Conservation (phyloP, 371 early-diverging fungal species). For the Smittium mucronatum region DNA sequence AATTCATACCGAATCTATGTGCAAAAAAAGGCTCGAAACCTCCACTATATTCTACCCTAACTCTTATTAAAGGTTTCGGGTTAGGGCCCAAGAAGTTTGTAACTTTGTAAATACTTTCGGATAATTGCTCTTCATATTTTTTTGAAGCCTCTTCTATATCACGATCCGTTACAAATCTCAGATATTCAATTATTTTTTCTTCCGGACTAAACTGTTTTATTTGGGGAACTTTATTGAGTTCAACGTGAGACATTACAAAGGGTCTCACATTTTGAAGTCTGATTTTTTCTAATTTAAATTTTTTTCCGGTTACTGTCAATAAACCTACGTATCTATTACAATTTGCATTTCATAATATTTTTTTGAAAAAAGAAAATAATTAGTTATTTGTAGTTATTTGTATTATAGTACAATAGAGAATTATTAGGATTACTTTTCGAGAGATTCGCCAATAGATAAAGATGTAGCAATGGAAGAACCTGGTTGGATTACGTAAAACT, state of each 20-base stretch:
- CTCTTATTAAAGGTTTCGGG: conserved; percentile 53
- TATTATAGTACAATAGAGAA: too few species aligned
- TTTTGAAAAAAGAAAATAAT: too few species aligned
- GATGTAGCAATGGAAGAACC: conserved; percentile 97
- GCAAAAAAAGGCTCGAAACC: conserved; percentile 72
- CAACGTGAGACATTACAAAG: conserved; percentile 63
- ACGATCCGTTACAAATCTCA: conserved; percentile 44
- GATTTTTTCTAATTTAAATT: conserved; percentile 58
- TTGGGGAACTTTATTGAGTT: conserved; percentile 37
- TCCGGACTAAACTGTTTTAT: conserved; percentile 32
- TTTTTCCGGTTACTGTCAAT: conserved; percentile 44
- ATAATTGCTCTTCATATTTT: conserved; percentile 41
- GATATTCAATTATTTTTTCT: conserved; percentile 34
- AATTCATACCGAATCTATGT: conserved; percentile 67
- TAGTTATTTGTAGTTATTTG: too few species aligned
- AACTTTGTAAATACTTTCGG: conserved; percentile 4
- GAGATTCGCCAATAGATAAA: conserved; percentile 80
- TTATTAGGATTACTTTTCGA: conserved; percentile 68
- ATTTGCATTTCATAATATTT: too few species aligned
- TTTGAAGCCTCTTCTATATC: conserved; percentile 49
- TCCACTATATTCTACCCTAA: conserved; percentile 77
- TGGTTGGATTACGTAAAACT: conserved; percentile 81
- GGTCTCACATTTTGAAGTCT: conserved; percentile 75
- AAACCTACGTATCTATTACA: conserved; percentile 54
- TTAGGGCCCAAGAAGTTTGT: conserved; percentile 15